These are phyloP conservation scores for Candida takata DNA, from an alignment of 805 yeast genomes.

Conservation along the genomic window DNA sequence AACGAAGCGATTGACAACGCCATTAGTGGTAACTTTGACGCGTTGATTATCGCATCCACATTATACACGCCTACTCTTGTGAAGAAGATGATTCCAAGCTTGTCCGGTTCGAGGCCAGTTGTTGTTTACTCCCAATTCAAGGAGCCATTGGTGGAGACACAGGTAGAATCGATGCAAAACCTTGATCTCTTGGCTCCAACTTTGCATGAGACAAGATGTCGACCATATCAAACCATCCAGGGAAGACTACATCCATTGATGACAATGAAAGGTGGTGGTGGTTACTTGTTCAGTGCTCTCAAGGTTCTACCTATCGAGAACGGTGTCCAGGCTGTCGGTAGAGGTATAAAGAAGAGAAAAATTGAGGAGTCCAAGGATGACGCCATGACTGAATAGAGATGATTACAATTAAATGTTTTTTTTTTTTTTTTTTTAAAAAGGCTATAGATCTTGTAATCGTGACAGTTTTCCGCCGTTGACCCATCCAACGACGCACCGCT, in stretches of 20 bases:
- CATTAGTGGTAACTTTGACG: constrained; percentile 57
- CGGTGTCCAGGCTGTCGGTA: constrained; percentile 64
- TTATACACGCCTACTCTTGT: constrained; percentile 61
- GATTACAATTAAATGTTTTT: neutral
- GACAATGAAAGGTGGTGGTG: constrained; percentile 93
- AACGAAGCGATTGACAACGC: constrained; percentile 42
- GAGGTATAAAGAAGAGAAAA: constrained; percentile 39
- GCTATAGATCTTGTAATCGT: neutral
- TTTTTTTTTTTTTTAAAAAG: no score
- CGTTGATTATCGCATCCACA: constrained; percentile 64
- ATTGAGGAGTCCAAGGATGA: constrained; percentile 6
- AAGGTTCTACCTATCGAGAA: constrained; percentile 66
- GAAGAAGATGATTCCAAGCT: constrained; percentile 49
- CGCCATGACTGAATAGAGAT: neutral
- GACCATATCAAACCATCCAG: constrained; percentile 87
- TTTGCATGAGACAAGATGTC: constrained; percentile 71
- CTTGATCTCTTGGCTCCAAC: constrained; percentile 75
- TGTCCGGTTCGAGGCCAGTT: constrained; percentile 83
- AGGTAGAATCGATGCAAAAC: constrained; percentile 60
- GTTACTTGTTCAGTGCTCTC: constrained; percentile 73
- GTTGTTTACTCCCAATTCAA: constrained; percentile 78
- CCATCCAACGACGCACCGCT: constrained; percentile 66
- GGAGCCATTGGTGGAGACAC: constrained; percentile 70
- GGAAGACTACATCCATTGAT: constrained; percentile 93
- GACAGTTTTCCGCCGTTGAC: constrained; percentile 14